These are phyloP conservation scores for Fomitopsis betulina DNA, from an alignment of 1,284 basidiomycete genomes.

Conservation along the genomic window DNA sequence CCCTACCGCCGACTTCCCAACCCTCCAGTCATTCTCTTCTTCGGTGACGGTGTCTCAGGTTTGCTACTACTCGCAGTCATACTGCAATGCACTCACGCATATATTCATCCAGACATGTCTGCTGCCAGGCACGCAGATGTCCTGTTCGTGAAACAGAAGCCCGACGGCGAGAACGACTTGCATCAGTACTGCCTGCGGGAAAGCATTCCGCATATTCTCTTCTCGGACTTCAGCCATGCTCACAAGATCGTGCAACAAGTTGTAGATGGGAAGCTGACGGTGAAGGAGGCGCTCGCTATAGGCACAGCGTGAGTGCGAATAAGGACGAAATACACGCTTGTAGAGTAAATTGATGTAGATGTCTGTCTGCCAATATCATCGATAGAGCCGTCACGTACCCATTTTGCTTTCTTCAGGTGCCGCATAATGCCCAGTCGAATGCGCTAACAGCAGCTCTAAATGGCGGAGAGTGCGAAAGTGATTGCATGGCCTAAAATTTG, in stretches of 20 bases:
- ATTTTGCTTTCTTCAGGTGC: too few relatives aligned
- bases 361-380: neutral
- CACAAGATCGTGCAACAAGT: constrained; percentile 58
- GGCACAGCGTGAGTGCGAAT: constrained; percentile 17
- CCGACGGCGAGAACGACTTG: constrained; percentile 81
- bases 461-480: neutral
- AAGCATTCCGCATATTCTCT: constrained; percentile 65
- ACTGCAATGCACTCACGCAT: neutral
- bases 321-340: neutral
- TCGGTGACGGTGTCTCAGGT: constrained; percentile 93
- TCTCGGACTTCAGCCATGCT: constrained; percentile 61
- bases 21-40: constrained; percentile 87
- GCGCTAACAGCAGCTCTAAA: neutral
- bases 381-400: too few relatives aligned
- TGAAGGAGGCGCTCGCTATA: constrained; percentile 35
- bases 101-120: constrained; percentile 62
- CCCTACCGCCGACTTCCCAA: constrained; percentile 72
- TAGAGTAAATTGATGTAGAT: neutral
- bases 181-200: constrained; percentile 71
- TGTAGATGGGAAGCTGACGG: constrained; percentile 51
- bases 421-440: neutral
- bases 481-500: constrained; percentile 22
- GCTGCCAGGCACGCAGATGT: constrained; percentile 88
- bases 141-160: constrained; percentile 84
- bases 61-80: constrained; percentile 16